Base-by-base conservation (phyloP, 176 grass and related monocot genomes). In the Dactylis glomerata region DNA sequence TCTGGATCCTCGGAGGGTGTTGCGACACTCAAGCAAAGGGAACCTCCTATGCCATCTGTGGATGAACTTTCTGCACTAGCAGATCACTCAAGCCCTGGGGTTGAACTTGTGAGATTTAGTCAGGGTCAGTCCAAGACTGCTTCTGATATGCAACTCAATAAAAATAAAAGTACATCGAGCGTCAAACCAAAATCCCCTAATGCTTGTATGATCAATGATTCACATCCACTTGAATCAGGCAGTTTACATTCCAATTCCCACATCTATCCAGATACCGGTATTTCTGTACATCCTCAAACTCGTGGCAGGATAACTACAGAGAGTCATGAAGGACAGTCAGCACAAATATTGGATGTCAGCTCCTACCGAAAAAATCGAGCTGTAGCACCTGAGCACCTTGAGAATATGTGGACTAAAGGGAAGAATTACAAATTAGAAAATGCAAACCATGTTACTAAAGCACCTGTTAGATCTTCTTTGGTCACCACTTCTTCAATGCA, bases 391-490 rank as follows among this genome's bases (percentile, higher is more conserved):
- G 97, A 94, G 84, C 93, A 99, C 87, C 89, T 99, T 69, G 97
- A 99, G 56, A 86, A 99, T 80, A 82, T 99, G 80, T 99, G 97
- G 97, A 87, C 97, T 68, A 99, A 88, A 92, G 97, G 93, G 80
- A 93, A 88, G 82, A 90, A 96, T 81, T 99, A 99, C 79, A 96
- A 90, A 90, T 84, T 78, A 79, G 84, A 90, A 81, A 84, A 87
- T 54, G 61, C 72, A 85, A 77, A 90, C 68, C 81, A 82, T 81
- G 76, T 37, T 71, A n/a, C 33, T 19, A 94, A 82, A 82, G 51
- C 64, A 70, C 71, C 86, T 66, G 57, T 58, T 15, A 63, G 72
- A 71, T 84, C 78, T 78, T 86, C 82, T 84, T 6, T 83, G 63
- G 68, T 70, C 38, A 81, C 68, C 1, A 66, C 24, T 73, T 75